These are phyloP conservation scores for Kalaharituber pfeilii DNA, from an alignment of 2,329 filamentous ascomycete species.

Conservation along the genomic window DNA sequence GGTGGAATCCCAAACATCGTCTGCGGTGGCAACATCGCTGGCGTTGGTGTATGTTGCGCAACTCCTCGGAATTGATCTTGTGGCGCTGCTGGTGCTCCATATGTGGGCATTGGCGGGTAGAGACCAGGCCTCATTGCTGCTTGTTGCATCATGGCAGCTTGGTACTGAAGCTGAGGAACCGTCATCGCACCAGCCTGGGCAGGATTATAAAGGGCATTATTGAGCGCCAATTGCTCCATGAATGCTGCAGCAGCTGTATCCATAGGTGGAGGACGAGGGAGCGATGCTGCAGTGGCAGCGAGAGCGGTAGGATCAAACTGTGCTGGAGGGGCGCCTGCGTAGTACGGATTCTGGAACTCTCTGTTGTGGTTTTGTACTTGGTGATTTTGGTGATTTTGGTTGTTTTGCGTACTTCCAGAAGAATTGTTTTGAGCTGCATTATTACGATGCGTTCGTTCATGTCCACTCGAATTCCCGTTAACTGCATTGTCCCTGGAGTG, in stretches of 20 bases:
- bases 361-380: slow-evolving; percentile 5
- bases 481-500: slow-evolving; percentile 3
- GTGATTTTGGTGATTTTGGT: background rate
- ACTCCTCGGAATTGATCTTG: slow-evolving; percentile 16
- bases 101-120: slow-evolving; percentile 15
- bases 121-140: slow-evolving; percentile 10
- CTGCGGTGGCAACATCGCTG: slow-evolving; percentile 18
- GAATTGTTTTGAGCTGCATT: background rate
- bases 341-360: slow-evolving; percentile 18
- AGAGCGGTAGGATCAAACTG: background rate
- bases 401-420: background rate
- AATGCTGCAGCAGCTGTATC: background rate
- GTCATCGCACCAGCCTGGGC: slow-evolving; percentile 4
- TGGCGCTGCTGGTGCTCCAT: slow-evolving; percentile 8
- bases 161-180: slow-evolving; percentile 14
- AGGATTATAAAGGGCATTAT: background rate
- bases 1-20: slow-evolving; percentile 19
- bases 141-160: slow-evolving; percentile 12
- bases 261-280: background rate
- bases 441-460: background rate
- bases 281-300: background rate
- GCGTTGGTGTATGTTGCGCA: slow-evolving; percentile 18
- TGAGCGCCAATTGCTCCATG: background rate
- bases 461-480: background rate
- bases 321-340: slow-evolving; percentile 20